phyloP scores from a whole-genome alignment of 2,329 filamentous ascomycete species.

The Herpotrichia juniperi region DNA sequence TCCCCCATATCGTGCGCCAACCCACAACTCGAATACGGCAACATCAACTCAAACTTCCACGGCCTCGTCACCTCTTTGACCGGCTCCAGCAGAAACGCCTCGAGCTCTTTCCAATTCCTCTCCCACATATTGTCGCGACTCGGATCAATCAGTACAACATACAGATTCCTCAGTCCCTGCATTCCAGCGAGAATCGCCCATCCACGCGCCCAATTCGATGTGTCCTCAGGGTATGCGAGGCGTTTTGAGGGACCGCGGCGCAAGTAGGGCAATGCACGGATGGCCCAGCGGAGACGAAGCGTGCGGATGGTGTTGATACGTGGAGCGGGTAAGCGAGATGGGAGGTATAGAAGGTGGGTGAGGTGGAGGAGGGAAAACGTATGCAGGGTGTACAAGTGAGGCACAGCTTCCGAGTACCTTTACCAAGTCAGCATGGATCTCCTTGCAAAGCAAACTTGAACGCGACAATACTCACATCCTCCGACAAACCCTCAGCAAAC shows the following conservation, averaged over 20 bases:
- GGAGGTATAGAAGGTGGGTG: constrained; percentile 42
- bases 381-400: constrained; percentile 35
- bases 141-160: constrained; percentile 35
- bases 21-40: constrained; percentile 38
- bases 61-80: constrained; percentile 27
- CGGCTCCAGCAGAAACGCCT: constrained; percentile 28
- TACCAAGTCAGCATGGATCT: neutral
- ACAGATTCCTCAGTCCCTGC: constrained; percentile 30
- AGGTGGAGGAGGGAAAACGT: constrained; percentile 41
- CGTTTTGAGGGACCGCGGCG: constrained; percentile 25
- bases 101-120: constrained; percentile 33
- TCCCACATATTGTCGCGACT: constrained; percentile 37
- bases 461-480: constrained; percentile 28
- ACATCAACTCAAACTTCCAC: constrained; percentile 26
- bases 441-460: neutral
- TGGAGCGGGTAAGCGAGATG: constrained; percentile 28
- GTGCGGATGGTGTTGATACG: constrained; percentile 34
- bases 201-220: constrained; percentile 36
- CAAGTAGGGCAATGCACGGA: constrained; percentile 41
- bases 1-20: constrained; percentile 33
- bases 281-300: constrained; percentile 38
- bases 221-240: constrained; percentile 43
- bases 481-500: constrained; percentile 30
- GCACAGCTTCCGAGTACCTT: constrained; percentile 40
- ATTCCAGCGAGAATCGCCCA: constrained; percentile 37